Evolutionary conservation across 169 alveolate genomes (phyloP).

Genomic region (Plasmodium vivax): DNA sequence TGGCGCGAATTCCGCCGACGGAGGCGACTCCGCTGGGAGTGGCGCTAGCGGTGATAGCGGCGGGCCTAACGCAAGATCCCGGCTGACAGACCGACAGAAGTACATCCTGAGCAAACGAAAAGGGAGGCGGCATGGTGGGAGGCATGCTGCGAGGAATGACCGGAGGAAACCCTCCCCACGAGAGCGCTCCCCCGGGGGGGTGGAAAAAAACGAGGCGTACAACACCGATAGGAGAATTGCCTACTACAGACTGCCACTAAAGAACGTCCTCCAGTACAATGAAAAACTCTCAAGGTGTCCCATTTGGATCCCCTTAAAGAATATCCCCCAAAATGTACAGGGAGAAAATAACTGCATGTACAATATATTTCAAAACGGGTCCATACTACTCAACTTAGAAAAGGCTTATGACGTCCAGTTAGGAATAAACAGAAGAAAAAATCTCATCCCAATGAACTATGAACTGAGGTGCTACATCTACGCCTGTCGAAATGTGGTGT

Average conservation of each 20-base stretch:
- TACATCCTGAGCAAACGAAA: slow-evolving; percentile 3
- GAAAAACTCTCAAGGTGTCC: slow-evolving; percentile 86
- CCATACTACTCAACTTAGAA: slow-evolving; percentile 81
- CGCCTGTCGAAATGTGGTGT: slow-evolving; percentile 84
- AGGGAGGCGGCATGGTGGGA: background rate
- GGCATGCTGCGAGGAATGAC: too few relatives aligned
- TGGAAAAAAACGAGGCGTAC: background rate
- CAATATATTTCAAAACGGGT: slow-evolving; percentile 80
- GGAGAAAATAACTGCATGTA: slow-evolving; percentile 75
- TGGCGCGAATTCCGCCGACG: background rate
- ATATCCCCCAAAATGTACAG: slow-evolving; percentile 76
- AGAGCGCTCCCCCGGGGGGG: background rate
- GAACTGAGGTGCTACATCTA: slow-evolving; percentile 90
- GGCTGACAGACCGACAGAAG: background rate
- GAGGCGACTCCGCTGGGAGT: background rate
- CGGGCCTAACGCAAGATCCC: background rate
- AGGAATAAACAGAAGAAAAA: slow-evolving; percentile 80
- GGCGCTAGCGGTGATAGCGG: background rate
- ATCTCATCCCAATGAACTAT: slow-evolving; percentile 84
- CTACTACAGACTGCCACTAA: slow-evolving; percentile 78
- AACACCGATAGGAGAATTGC: slow-evolving; percentile 80
- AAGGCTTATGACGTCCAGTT: slow-evolving; percentile 73
- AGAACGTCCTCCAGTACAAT: slow-evolving; percentile 82
- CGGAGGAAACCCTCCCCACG: background rate
- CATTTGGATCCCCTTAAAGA: slow-evolving; percentile 87